phyloP scores from a whole-genome alignment of 2,329 filamentous ascomycete species.

The Trichophyton simii region DNA sequence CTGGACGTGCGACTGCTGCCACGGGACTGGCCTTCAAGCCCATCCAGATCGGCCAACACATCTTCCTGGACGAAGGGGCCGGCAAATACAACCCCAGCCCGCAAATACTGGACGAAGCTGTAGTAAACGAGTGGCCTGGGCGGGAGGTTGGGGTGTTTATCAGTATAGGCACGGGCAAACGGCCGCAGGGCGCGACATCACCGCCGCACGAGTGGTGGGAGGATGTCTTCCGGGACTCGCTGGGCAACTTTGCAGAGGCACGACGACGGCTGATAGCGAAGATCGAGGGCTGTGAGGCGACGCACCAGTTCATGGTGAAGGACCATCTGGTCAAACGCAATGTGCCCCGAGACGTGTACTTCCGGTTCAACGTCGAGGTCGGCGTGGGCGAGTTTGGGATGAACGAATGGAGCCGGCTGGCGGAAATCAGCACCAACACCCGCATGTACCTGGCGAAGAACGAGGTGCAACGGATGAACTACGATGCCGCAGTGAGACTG shows the following conservation, averaged over 20 bases:
- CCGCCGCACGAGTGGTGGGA: slow-evolving; percentile 76
- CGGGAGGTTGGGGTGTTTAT: slow-evolving; percentile 85
- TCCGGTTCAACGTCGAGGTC: slow-evolving; percentile 89
- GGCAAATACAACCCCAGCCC: slow-evolving; percentile 88
- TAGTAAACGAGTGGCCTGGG: slow-evolving; percentile 87
- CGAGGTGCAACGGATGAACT: slow-evolving; percentile 64
- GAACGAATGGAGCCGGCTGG: slow-evolving; percentile 94
- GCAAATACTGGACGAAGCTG: slow-evolving; percentile 75
- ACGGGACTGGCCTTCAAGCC: slow-evolving; percentile 92
- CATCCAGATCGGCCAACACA: slow-evolving; percentile 80
- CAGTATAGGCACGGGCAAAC: slow-evolving; percentile 85
- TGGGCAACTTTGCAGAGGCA: slow-evolving; percentile 87
- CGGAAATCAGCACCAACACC: slow-evolving; percentile 88
- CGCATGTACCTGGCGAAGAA: slow-evolving; percentile 64
- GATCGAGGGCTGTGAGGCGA: slow-evolving; percentile 88
- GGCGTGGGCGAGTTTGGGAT: slow-evolving; percentile 95
- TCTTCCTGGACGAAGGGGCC: slow-evolving; percentile 84
- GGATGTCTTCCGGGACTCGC: slow-evolving; percentile 55
- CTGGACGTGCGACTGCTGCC: slow-evolving; percentile 83
- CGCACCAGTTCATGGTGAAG: slow-evolving; percentile 72
- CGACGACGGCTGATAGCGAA: slow-evolving; percentile 72
- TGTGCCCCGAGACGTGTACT: slow-evolving; percentile 83
- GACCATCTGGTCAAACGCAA: slow-evolving; percentile 65
- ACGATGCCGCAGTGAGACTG: slow-evolving; percentile 64
- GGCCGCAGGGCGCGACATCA: slow-evolving; percentile 51